phyloP scores from a whole-genome alignment of 257 asterid species.

The Voacanga thouarsii region DNA sequence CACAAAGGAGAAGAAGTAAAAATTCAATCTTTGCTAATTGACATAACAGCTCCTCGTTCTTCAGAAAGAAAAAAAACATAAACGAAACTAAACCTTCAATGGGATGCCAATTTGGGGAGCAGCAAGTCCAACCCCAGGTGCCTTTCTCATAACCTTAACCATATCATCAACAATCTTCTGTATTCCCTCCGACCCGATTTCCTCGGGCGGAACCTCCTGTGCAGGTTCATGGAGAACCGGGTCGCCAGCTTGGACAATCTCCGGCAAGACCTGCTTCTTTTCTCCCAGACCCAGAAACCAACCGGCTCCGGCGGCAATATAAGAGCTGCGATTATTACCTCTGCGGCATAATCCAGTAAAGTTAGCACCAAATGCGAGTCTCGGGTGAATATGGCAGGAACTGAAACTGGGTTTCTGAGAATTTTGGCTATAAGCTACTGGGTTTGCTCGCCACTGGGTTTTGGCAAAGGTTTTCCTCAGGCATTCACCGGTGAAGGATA shows the following conservation, averaged over 20 bases:
- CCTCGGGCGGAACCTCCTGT: slow-evolving; percentile 56
- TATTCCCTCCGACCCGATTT: slow-evolving; percentile 71
- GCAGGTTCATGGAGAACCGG: slow-evolving; percentile 94
- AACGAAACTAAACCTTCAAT: slow-evolving; percentile 46
- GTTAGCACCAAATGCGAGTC: slow-evolving; percentile 19
- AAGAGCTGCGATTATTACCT: slow-evolving; percentile 33
- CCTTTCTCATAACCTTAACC: slow-evolving; percentile 74
- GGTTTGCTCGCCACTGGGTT: slow-evolving; percentile 33
- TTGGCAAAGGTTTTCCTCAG: slow-evolving; percentile 23
- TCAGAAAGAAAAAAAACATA: background rate
- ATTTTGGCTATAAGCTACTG: slow-evolving; percentile 4
- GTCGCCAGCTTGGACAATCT: slow-evolving; percentile 88
- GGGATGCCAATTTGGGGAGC: slow-evolving; percentile 98
- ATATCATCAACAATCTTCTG: slow-evolving; percentile 83
- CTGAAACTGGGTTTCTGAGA: slow-evolving; percentile 14
- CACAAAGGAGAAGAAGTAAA: background rate
- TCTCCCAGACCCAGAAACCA: slow-evolving; percentile 71
- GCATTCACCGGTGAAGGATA: slow-evolving; percentile 30
- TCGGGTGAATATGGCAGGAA: slow-evolving; percentile 16
- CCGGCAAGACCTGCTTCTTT: slow-evolving; percentile 57
- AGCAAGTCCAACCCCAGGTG: slow-evolving; percentile 98
- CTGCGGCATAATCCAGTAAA: slow-evolving; percentile 13
- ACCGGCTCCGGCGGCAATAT: slow-evolving; percentile 51
- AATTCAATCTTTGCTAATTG: background rate
- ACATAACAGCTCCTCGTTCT: background rate